A percentile compares a stretch with the other conserved stretches of the same genome.
Evolutionary conservation across 768 basidiomycete species (phyloP).

Genomic region (Postia placenta): DNA sequence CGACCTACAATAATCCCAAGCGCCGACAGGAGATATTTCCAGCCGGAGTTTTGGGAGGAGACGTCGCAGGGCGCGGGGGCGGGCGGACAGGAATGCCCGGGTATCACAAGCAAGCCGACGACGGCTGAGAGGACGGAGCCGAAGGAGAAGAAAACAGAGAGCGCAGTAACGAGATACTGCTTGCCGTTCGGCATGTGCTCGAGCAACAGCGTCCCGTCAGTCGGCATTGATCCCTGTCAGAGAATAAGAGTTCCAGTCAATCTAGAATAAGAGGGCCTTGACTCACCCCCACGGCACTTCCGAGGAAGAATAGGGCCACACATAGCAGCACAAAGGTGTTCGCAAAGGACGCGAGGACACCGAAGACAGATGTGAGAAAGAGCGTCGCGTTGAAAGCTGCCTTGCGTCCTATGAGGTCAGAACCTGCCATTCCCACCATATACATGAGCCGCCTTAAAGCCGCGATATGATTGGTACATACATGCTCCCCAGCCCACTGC

Average conservation of each 20-base stretch:
- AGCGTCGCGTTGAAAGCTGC: slow-evolving; percentile 91
- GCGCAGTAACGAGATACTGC: slow-evolving; percentile 84
- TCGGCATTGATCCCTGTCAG: slow-evolving; percentile 86
- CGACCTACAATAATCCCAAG: slow-evolving; percentile 77
- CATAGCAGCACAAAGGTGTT: slow-evolving; percentile 67
- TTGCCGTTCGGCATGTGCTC: slow-evolving; percentile 94
- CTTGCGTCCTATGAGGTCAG: slow-evolving; percentile 84
- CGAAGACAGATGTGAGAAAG: slow-evolving; percentile 86
- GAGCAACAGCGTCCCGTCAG: slow-evolving; percentile 86
- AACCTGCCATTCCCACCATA: slow-evolving; percentile 37
- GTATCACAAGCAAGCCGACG: slow-evolving; percentile 75
- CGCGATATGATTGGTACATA: slow-evolving; percentile 26
- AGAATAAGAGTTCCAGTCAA: background rate
- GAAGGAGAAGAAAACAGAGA: slow-evolving; percentile 94
- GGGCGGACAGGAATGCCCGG: slow-evolving; percentile 60
- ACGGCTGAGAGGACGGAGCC: slow-evolving; percentile 84
- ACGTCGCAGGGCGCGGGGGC: slow-evolving; percentile 54
- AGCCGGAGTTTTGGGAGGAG: slow-evolving; percentile 69
- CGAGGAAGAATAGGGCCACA: slow-evolving; percentile 76
- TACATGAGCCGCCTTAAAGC: too few species aligned
- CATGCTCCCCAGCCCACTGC: slow-evolving; percentile 90
- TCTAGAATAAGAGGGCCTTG: background rate
- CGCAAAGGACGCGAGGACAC: slow-evolving; percentile 70
- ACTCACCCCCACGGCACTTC: slow-evolving; percentile 88
- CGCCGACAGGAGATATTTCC: slow-evolving; percentile 77